Percentiles rank a stretch among this genome's conserved stretches.
These are phyloP conservation scores for Geosiphon pyriformis DNA, from an alignment of 192 early-diverging fungal genomes.

Conservation along the genomic window DNA sequence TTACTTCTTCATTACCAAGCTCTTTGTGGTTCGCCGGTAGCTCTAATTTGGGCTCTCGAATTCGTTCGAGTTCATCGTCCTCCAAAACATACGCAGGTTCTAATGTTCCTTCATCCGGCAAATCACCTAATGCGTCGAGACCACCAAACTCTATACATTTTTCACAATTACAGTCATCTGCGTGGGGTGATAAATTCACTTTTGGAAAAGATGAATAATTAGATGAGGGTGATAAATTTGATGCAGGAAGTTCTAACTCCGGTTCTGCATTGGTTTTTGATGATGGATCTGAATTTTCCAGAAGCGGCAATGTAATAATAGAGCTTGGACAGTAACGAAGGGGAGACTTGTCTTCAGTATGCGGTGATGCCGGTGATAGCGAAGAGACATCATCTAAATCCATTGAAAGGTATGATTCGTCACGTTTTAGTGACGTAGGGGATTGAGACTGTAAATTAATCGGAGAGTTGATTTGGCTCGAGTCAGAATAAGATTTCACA, in stretches of 20 bases:
- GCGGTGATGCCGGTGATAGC: background rate
- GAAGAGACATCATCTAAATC: background rate
- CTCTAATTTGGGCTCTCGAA: background rate
- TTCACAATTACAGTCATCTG: background rate
- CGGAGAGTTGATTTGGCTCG: background rate
- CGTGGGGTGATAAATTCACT: background rate
- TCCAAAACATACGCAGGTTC: background rate
- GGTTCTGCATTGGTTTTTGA: background rate
- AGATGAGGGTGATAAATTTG: background rate
- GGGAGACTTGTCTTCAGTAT: background rate
- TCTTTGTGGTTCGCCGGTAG: background rate
- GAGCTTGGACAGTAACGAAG: background rate
- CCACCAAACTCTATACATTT: background rate
- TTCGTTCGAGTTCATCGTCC: background rate
- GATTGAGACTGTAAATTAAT: background rate
- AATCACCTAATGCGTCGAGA: background rate
- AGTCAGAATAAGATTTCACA: background rate
- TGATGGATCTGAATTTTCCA: background rate
- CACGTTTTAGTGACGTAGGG: background rate
- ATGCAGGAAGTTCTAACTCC: background rate
- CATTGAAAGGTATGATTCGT: background rate
- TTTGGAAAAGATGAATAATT: background rate
- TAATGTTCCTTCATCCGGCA: background rate
- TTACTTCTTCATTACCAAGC: background rate
- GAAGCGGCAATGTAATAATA: background rate